phyloP scores from a whole-genome alignment of 805 yeast genomes.

The Spathaspora passalidarum region DNA sequence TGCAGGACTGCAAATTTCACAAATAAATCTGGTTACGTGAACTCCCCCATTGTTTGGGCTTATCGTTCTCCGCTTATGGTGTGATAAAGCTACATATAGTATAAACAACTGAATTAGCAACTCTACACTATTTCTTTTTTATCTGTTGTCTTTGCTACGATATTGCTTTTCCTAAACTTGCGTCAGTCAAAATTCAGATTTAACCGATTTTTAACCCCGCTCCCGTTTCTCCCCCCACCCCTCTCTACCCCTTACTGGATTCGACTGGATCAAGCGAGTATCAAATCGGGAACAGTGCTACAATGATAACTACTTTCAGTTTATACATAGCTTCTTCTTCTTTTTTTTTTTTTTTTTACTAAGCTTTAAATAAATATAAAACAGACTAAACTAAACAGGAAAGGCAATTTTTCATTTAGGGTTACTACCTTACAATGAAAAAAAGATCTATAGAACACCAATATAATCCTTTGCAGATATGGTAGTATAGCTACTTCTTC shows the following conservation, averaged over 20 bases:
- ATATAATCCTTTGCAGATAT: slow-evolving; percentile 22
- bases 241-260: background rate
- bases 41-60: background rate
- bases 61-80: background rate
- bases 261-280: too few relatives aligned
- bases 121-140: too few relatives aligned
- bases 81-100: background rate
- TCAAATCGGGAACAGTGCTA: too few relatives aligned
- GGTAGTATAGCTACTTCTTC: slow-evolving; percentile 16
- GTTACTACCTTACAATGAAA: too few relatives aligned
- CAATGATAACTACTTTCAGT: too few relatives aligned
- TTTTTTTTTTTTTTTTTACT: background rate
- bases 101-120: too few relatives aligned
- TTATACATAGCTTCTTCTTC: background rate
- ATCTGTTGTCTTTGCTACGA: too few relatives aligned
- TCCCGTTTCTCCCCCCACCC: background rate
- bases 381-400: background rate
- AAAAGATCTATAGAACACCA: slow-evolving; percentile 10
- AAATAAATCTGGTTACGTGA: background rate
- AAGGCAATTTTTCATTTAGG: too few relatives aligned
- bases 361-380: background rate
- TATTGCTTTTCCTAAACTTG: background rate
- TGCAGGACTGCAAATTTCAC: background rate
- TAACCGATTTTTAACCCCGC: background rate
- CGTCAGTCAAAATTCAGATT: background rate